phyloP scores from a whole-genome alignment of 768 basidiomycete species.

The Galerina marginata region DNA sequence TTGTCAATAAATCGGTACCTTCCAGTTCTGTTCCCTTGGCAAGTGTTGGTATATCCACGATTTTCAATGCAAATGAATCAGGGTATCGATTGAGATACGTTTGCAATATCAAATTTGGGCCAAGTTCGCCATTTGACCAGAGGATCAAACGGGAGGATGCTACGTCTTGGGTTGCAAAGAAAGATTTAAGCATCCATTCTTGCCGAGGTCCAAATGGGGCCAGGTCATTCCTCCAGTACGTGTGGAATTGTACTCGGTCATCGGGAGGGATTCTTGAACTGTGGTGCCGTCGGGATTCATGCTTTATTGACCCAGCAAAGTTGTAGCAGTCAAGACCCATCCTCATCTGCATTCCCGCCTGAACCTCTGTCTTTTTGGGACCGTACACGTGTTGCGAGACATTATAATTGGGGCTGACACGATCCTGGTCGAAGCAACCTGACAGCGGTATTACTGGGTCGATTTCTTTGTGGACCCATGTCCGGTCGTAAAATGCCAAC shows the following conservation, averaged over 20 bases:
- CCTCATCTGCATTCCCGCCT: conserved; percentile 79
- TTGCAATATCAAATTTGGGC: conserved; percentile 57
- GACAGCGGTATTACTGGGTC: conserved; percentile 63
- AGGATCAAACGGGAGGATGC: conserved; percentile 69
- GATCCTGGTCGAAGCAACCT: conserved; percentile 74
- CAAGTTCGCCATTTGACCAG: conserved; percentile 90
- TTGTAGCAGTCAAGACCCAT: conserved; percentile 91
- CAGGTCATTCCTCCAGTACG: conserved; percentile 94
- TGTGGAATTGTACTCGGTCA: conserved; percentile 75
- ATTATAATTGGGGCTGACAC: conserved; percentile 72
- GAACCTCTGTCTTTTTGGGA: conserved; percentile 69
- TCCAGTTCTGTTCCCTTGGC: conserved; percentile 82
- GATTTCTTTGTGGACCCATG: conserved; percentile 80
- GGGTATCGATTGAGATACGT: conserved; percentile 68
- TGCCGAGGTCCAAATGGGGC: conserved; percentile 82
- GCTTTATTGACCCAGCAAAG: conserved; percentile 83
- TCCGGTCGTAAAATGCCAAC: conserved; percentile 74
- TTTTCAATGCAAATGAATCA: conserved; percentile 69
- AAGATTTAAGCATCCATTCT: conserved; percentile 90
- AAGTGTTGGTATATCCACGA: conserved; percentile 69
- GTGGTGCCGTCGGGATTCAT: conserved; percentile 17
- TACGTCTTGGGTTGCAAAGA: conserved; percentile 89
- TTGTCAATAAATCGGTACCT: conserved; percentile 60
- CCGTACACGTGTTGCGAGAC: conserved; percentile 67
- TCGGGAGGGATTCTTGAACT: conserved; percentile 35